A percentile compares a stretch with the other conserved stretches of the same genome.
These are phyloP conservation scores for Polychaeton citri DNA, from an alignment of 2,329 filamentous ascomycete genomes.

Conservation along the genomic window DNA sequence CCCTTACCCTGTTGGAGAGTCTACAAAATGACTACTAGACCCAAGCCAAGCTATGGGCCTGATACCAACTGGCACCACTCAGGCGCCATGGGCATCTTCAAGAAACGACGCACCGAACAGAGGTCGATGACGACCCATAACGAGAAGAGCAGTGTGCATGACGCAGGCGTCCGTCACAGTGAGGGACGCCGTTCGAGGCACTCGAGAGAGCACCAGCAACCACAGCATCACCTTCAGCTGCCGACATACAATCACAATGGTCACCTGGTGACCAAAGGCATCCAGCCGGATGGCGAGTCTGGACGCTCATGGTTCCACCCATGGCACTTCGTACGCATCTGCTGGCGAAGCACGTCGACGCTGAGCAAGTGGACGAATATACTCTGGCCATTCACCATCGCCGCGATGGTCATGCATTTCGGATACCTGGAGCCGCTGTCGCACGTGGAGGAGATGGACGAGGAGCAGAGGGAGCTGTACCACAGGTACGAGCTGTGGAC, in stretches of 20 bases:
- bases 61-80: not conserved
- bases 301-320: constrained; percentile 32
- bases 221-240: constrained; percentile 6
- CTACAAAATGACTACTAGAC: not conserved
- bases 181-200: too few species aligned
- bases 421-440: constrained; percentile 19
- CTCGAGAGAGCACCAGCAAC: not conserved
- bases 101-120: constrained; percentile 1
- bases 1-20: too few species aligned
- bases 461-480: not conserved
- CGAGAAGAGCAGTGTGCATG: not conserved
- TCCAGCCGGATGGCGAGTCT: constrained; percentile 34
- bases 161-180: not conserved
- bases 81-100: not conserved
- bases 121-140: not conserved
- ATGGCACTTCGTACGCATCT: constrained; percentile 29
- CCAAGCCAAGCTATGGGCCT: not conserved
- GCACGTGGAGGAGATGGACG: not conserved
- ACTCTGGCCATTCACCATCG: constrained; percentile 36
- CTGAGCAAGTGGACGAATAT: constrained; percentile 35
- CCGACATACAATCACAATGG: constrained; percentile 31
- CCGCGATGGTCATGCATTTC: constrained; percentile 36
- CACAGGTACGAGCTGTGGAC: constrained; percentile 24
- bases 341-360: constrained; percentile 31
- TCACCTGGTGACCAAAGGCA: constrained; percentile 28